These are phyloP conservation scores for Linum usitatissimum DNA, from an alignment of 345 rosid species.

Conservation along the genomic window DNA sequence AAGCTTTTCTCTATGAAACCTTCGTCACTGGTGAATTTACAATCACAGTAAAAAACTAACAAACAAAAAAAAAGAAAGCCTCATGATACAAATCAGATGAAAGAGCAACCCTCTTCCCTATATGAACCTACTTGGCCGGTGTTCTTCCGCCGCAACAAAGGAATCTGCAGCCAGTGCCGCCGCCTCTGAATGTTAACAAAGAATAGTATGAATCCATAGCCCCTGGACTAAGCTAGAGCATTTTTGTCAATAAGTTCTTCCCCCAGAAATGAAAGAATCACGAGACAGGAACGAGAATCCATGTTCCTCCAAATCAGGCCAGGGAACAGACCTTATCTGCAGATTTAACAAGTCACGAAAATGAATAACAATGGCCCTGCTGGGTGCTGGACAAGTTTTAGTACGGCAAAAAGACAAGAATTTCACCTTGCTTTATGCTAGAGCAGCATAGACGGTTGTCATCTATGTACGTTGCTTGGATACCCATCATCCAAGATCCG, in stretches of 20 bases:
- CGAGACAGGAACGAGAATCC: neutral
- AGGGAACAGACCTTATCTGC: constrained; percentile 24
- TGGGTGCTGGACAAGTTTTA: neutral
- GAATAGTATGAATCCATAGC: constrained; percentile 7
- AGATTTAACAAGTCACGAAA: neutral
- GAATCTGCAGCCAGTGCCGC: constrained; percentile 8
- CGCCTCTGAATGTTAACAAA: constrained; percentile 10
- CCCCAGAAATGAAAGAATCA: neutral
- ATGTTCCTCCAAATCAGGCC: constrained; percentile 8
- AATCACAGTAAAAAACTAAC: too few species aligned
- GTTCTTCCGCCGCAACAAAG: constrained; percentile 3
- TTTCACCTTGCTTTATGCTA: constrained; percentile 76
- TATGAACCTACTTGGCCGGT: constrained; percentile 9
- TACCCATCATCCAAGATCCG: constrained; percentile 98
- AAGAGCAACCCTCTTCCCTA: too few species aligned
- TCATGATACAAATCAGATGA: too few species aligned
- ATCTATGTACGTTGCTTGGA: constrained; percentile 77
- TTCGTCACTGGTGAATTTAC: too few species aligned
- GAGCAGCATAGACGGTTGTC: constrained; percentile 85
- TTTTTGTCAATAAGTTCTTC: neutral
- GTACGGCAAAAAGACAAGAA: neutral
- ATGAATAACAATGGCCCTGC: too few species aligned
- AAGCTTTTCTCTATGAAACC: too few species aligned
- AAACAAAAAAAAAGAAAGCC: too few species aligned
- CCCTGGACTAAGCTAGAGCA: neutral